Conservation (phyloP, 2,329 filamentous ascomycete genomes). For the Esteya vermicola region DNA sequence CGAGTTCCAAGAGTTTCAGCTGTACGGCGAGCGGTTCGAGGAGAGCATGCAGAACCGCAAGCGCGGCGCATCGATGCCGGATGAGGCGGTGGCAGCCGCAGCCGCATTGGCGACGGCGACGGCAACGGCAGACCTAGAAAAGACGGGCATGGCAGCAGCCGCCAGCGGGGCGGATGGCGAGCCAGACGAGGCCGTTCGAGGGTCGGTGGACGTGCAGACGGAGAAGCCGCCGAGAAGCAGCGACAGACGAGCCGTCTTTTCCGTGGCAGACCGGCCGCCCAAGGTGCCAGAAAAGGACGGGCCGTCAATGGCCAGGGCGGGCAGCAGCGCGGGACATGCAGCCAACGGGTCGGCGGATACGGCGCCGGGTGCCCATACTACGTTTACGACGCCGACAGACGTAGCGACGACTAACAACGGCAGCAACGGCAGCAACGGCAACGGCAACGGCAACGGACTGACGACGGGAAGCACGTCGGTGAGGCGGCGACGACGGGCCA, state of each 20-base stretch:
- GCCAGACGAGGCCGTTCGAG: constrained; percentile 18
- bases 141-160: constrained; percentile 11
- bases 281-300: no score
- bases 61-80: constrained; percentile 12
- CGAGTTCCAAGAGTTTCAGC: constrained; percentile 73
- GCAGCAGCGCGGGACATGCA: no score
- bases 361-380: no score
- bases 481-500: constrained; percentile 51
- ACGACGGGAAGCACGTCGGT: constrained; percentile 32
- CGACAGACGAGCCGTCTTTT: no score
- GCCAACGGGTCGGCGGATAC: no score
- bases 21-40: constrained; percentile 65
- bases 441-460: constrained; percentile 7
- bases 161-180: no score
- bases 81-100: constrained; percentile 10
- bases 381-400: no score
- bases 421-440: constrained; percentile 2
- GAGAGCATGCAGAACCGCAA: constrained; percentile 47
- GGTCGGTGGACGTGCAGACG: constrained; percentile 41
- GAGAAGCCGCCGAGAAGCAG: constrained; percentile 27
- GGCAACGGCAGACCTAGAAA: not conserved
- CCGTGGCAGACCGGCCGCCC: no score
- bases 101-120: not conserved
- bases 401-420: not conserved
- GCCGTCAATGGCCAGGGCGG: not conserved